A percentile compares a stretch with the other conserved stretches of the same genome.
Conservation (phyloP, 148 eudicot genomes). For the Rhododendron kiyosumense region DNA sequence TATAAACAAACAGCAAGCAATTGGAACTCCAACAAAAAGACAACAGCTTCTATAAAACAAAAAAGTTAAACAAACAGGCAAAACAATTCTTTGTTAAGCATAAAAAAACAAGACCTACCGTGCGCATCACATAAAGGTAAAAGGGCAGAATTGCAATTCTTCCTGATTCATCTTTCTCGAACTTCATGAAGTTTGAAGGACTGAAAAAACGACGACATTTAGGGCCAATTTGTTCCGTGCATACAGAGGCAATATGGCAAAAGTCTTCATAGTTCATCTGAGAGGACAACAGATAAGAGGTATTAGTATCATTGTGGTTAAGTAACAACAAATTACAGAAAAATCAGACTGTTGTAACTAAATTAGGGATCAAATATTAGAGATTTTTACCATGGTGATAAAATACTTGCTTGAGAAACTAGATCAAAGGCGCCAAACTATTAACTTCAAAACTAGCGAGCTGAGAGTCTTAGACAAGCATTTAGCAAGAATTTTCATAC, state of each 20-base stretch:
- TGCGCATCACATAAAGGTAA: conserved; percentile 98
- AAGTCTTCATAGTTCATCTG: conserved; percentile 99
- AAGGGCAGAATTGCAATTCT: conserved; percentile 96
- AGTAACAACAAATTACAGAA: background rate
- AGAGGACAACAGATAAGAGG: conserved; percentile 13
- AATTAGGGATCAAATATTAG: background rate
- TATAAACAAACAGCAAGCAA: background rate
- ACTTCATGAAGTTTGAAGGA: conserved; percentile 99
- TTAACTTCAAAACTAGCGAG: background rate
- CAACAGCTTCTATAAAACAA: background rate
- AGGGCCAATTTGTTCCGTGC: conserved; percentile 97
- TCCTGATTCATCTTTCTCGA: conserved; percentile 97
- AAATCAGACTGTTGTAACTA: background rate
- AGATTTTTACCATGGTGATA: background rate
- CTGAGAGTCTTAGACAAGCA: background rate
- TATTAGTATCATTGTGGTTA: conserved; percentile 9
- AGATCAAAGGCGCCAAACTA: background rate
- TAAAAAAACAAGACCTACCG: conserved; percentile 41
- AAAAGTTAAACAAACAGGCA: background rate
- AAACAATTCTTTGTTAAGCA: background rate
- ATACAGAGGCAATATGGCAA: conserved; percentile 99
- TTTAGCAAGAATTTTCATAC: background rate
- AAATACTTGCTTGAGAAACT: background rate
- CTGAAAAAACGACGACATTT: conserved; percentile 96
- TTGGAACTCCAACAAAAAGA: background rate